Percentiles rank a stretch among this genome's conserved stretches.
These are phyloP conservation scores for Tetrapisispora pingtungensis DNA, from an alignment of 805 yeast species.

Conservation along the genomic window DNA sequence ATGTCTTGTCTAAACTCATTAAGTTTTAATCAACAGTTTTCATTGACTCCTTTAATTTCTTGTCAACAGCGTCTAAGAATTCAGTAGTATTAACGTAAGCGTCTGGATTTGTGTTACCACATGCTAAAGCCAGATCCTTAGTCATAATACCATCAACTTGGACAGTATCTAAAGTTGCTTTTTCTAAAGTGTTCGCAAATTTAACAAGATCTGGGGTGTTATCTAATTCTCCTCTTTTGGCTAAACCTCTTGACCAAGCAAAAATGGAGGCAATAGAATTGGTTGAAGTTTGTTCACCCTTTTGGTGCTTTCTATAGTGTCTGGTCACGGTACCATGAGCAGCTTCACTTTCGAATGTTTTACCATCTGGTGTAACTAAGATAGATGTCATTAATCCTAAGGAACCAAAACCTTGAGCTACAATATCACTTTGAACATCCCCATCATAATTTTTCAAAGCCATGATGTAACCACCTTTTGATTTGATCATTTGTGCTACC, in stretches of 20 bases:
- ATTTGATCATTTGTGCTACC: constrained; percentile 84
- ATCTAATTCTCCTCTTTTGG: constrained; percentile 73
- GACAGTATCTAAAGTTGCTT: constrained; percentile 63
- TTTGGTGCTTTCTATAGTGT: constrained; percentile 74
- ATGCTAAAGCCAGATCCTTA: constrained; percentile 68
- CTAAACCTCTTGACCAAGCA: constrained; percentile 80
- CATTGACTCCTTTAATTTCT: constrained; percentile 35
- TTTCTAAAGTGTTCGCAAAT: constrained; percentile 57
- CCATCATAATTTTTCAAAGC: constrained; percentile 82
- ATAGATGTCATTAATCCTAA: constrained; percentile 79
- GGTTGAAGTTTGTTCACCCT: constrained; percentile 74
- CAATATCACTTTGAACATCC: constrained; percentile 77
- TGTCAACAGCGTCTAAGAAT: constrained; percentile 68
- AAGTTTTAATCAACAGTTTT: constrained; percentile 14
- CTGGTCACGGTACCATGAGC: constrained; percentile 86
- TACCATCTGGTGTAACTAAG: constrained; percentile 75
- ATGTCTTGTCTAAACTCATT: no score
- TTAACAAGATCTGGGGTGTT: constrained; percentile 57
- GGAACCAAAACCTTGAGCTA: constrained; percentile 82
- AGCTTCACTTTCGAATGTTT: constrained; percentile 77
- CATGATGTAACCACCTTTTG: constrained; percentile 72
- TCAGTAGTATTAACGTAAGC: constrained; percentile 66
- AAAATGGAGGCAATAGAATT: constrained; percentile 79
- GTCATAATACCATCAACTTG: constrained; percentile 71
- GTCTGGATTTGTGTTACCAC: constrained; percentile 50